These are phyloP conservation scores for Penicillium sp. DNA, from an alignment of 2,329 filamentous ascomycete genomes.

Conservation along the genomic window DNA sequence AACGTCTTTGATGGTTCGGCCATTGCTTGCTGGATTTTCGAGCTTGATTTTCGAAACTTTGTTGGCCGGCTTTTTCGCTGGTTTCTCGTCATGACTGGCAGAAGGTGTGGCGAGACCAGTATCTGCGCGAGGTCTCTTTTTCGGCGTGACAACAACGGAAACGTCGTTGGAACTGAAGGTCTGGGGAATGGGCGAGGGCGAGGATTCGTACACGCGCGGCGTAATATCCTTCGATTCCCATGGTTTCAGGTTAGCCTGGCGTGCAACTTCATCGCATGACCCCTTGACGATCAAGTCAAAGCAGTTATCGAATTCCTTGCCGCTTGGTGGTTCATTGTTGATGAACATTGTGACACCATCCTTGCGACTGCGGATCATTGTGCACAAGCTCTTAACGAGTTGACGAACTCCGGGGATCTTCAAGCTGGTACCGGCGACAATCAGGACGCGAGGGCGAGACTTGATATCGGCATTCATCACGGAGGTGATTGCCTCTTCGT, in stretches of 20 bases:
- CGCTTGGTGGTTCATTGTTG: constrained; percentile 80
- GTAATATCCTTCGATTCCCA: constrained; percentile 51
- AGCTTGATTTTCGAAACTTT: constrained; percentile 4
- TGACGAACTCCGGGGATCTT: constrained; percentile 91
- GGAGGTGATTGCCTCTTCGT: constrained; percentile 91
- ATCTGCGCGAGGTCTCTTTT: constrained; percentile 35
- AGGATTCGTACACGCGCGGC: constrained; percentile 32
- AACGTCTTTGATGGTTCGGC: constrained; percentile 27
- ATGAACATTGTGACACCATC: constrained; percentile 92
- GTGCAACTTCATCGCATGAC: constrained; percentile 83
- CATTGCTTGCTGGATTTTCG: constrained; percentile 33
- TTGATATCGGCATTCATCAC: constrained; percentile 84
- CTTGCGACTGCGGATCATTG: constrained; percentile 71
- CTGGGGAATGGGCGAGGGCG: constrained; percentile 23
- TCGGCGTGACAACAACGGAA: constrained; percentile 43
- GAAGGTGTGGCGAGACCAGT: constrained; percentile 44
- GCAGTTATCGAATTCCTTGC: constrained; percentile 82
- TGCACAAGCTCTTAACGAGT: constrained; percentile 87
- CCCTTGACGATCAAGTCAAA: constrained; percentile 90
- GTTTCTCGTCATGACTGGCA: constrained; percentile 40
- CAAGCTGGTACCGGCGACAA: constrained; percentile 92
- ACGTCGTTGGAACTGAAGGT: constrained; percentile 13
- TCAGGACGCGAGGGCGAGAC: constrained; percentile 80
- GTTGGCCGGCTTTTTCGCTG: constrained; percentile 22
- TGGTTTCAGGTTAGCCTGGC: constrained; percentile 60